phyloP scores from a whole-genome alignment of 140 eudicot genomes.

The Anethum foeniculum region DNA sequence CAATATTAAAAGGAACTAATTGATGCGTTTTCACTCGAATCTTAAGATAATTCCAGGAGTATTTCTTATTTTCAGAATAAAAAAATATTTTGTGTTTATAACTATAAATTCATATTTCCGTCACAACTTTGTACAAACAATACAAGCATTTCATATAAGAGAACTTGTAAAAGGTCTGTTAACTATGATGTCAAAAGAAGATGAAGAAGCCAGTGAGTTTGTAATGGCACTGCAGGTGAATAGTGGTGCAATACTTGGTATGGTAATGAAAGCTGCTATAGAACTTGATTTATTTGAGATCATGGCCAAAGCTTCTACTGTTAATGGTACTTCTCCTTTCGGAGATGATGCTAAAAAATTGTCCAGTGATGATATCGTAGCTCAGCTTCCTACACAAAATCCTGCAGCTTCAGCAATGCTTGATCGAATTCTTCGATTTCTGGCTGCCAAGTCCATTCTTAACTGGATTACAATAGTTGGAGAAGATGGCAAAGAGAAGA shows the following conservation, averaged over 20 bases:
- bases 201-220: conserved; percentile 28
- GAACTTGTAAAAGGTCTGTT: neutral
- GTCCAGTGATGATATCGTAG: conserved; percentile 27
- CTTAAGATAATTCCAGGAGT: too few species aligned
- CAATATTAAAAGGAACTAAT: too few species aligned
- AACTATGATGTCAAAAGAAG: conserved; percentile 19
- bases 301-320: conserved; percentile 26
- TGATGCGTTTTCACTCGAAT: too few species aligned
- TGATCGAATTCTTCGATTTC: conserved; percentile 39
- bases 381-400: conserved; percentile 26
- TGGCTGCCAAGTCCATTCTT: conserved; percentile 28
- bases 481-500: conserved; percentile 16
- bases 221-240: conserved; percentile 18
- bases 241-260: conserved; percentile 23
- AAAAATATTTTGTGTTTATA: too few species aligned
- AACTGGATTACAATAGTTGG: neutral
- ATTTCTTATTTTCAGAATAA: too few species aligned
- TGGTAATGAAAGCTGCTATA: conserved; percentile 44
- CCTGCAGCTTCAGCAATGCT: conserved; percentile 25
- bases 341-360: conserved; percentile 11
- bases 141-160: neutral
- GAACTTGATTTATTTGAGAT: conserved; percentile 50
- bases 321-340: neutral
- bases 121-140: neutral
- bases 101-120: neutral